Percentiles rank a stretch among this genome's conserved stretches.
phyloP scores from a whole-genome alignment of 2,329 filamentous ascomycete species.

The Neoascochyta sp. region DNA sequence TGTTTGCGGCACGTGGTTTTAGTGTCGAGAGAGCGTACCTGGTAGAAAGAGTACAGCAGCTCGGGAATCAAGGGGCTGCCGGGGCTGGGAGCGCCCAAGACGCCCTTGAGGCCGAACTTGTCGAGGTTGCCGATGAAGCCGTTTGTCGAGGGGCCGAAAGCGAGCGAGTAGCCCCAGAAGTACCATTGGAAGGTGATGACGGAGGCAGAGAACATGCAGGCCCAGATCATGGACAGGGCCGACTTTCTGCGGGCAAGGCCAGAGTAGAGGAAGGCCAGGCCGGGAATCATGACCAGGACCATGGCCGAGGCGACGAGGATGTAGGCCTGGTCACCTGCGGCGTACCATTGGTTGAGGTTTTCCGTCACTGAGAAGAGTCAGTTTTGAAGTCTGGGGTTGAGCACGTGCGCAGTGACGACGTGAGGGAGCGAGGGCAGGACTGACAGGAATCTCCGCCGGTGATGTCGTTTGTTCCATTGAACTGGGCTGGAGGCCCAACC shows the following conservation, averaged over 20 bases:
- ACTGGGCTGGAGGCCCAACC: slow-evolving; percentile 44
- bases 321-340: slow-evolving; percentile 87
- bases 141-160: slow-evolving; percentile 80
- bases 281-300: slow-evolving; percentile 94
- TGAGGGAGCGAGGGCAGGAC: slow-evolving; percentile 45
- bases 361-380: slow-evolving; percentile 57
- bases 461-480: slow-evolving; percentile 55
- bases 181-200: slow-evolving; percentile 98
- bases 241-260: slow-evolving; percentile 97
- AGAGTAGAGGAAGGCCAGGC: slow-evolving; percentile 95
- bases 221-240: slow-evolving; percentile 94
- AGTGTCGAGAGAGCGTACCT: slow-evolving; percentile 52
- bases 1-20: background rate
- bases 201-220: slow-evolving; percentile 88
- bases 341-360: slow-evolving; percentile 95
- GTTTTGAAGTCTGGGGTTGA: too few species aligned
- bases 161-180: slow-evolving; percentile 97
- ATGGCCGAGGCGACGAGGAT: slow-evolving; percentile 87
- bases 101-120: slow-evolving; percentile 85
- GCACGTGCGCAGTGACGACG: slow-evolving; percentile 19
- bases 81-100: slow-evolving; percentile 77
- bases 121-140: slow-evolving; percentile 88
- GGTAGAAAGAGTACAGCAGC: slow-evolving; percentile 90
- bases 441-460: slow-evolving; percentile 76
- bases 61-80: slow-evolving; percentile 86